Percentiles rank a stretch among this genome's conserved stretches.
These are phyloP conservation scores for Daldinia eschscholtzii DNA, from an alignment of 2,329 filamentous ascomycete species.

Conservation along the genomic window DNA sequence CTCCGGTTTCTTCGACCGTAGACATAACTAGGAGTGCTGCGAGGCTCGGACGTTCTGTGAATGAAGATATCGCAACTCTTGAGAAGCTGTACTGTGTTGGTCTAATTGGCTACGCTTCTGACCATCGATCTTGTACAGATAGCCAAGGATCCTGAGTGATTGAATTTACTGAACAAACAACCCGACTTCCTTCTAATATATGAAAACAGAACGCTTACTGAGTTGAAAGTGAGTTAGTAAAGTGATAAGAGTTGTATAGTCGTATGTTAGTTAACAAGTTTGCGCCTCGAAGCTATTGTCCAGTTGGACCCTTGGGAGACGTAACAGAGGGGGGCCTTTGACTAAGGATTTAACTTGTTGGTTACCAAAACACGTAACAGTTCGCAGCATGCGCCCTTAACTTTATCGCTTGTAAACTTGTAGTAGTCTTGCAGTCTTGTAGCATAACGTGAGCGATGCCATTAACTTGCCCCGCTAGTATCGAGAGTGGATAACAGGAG, in stretches of 20 bases:
- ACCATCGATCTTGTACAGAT: neutral
- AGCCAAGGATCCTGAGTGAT: neutral
- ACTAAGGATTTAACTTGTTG: neutral
- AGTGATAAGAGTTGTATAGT: no score
- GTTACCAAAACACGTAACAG: neutral
- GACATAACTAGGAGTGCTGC: conserved; percentile 19
- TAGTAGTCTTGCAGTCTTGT: no score
- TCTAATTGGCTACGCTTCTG: neutral
- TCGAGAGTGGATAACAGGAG: neutral
- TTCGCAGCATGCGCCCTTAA: neutral
- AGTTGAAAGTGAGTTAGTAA: neutral
- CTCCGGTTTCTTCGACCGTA: conserved; percentile 1
- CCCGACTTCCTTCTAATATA: neutral
- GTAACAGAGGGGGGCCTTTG: neutral
- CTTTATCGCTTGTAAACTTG: neutral
- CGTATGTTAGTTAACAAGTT: neutral
- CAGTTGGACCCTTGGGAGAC: neutral
- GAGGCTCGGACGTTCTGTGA: neutral
- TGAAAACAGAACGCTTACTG: neutral
- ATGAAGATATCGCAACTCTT: neutral
- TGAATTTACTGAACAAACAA: neutral
- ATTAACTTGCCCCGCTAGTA: conserved; percentile 1
- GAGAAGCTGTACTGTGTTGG: neutral
- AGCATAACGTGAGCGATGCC: neutral
- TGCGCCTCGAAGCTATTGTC: neutral